Base-by-base conservation (phyloP, 169 alveolate species). In the Eimeria acervulina region DNA sequence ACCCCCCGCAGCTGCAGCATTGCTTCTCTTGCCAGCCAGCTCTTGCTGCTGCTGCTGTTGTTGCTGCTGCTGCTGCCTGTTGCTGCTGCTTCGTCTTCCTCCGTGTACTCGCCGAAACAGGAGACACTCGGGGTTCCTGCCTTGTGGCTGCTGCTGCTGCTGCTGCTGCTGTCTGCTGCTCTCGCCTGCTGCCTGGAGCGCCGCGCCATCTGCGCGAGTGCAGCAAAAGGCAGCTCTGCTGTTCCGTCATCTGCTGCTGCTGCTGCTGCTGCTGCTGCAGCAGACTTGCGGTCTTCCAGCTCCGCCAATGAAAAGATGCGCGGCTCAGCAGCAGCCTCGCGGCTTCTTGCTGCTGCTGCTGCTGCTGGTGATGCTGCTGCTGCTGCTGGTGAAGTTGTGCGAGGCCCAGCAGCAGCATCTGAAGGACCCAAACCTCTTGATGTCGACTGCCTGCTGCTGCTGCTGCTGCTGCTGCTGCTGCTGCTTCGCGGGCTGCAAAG, bases 381-480 rank as follows among this genome's bases (percentile, higher is more conserved):
- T 47, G 55, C 55, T 47, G 47, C 83, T 72, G 40, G 47, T 72
- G 52, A 12, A 15, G 83, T 42, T 72, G 28, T 17, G 10, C 44
- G 47, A 72, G 47, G 40, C 83, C 47, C 13, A 15, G 10, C 83
- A 72, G 83, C 47, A 72, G 83, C 6, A 28, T 8, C 83, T 5
- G 83, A 23, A 66, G 78, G 15, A 66, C 36, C 78, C 4, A 17
- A 3, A 19, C 83, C 44, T 31, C 47, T 72, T 28, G 19, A 38
- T 38, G 83, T 28, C 4, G 83, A 72, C n/a, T 36, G 83, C 4
- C 83, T n/a, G 83, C 83, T 72, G 47, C 47, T 72, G 83, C 83
- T 72, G 83, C 83, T 72, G 83, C 83, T 72, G 83, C 83, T 72
- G 47, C 44, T 72, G n/a, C 83, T 72, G 83, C 83, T 72, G 83